Base-by-base conservation (phyloP, 1,139 yeast species). In the Blastobotrys raffinosifermentans region DNA sequence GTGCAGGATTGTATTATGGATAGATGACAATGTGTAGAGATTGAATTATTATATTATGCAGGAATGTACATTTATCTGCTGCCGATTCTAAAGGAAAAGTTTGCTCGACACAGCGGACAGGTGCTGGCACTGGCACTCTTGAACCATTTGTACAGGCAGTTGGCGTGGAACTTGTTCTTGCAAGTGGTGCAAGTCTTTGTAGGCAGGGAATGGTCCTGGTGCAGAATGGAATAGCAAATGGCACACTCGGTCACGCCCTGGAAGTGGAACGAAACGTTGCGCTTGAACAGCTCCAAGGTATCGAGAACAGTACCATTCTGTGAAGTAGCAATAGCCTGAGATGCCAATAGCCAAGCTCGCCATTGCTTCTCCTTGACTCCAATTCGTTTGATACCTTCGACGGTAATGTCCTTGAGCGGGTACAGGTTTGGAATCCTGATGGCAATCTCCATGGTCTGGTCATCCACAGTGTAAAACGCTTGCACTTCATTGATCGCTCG, bases 111-210 rank as follows among this genome's bases (percentile, higher is more conserved):
- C 53, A 91, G 68, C 29, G 99, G 98, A 67, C 99, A 91, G 1
- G 94, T 81, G 49, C 86, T 81, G 40, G 84, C 74, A 31, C 93
- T 93, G 13, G 95, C 85, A 51, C 94, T 86, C 67, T 86, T 85
- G 64, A 91, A 91, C 99, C 99, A 91, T 59, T 89, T 84, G 69
- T 86, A 89, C 40, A 91, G 69, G 69, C 99, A 91, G 8, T 93
- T 95, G n/a, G 96, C 81, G 59, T 91, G 99, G 69, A 89, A 91
- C 60, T 82, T 85, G 66, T 93, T 89, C 54, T 77, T 77, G 69
- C 99, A 91, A 0, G 96, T 87, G 10, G 81, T 70, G 63, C 99
- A 91, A 4, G 73, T 73, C 63, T 87, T 89, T 25, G 86, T 77
- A 4, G 99, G 98, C 44, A 91, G 70, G 3, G 96, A 81, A 54